Base-by-base conservation (phyloP, 2,329 filamentous ascomycete genomes). In the Paecilomyces formosus region DNA sequence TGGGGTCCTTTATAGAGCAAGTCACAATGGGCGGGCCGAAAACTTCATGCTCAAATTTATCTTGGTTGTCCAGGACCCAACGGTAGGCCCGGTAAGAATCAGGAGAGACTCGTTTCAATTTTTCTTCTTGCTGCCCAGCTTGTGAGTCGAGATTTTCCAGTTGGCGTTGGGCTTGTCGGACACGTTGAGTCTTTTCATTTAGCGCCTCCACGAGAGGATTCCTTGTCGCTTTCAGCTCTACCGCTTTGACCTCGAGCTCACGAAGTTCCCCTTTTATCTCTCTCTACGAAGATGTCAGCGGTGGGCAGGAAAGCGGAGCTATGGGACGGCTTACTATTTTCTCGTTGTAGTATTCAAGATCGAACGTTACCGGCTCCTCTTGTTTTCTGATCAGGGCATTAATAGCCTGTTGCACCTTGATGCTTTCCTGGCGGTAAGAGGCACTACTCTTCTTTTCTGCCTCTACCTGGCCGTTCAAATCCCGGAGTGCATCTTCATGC, bases 1-100 rank as follows among this genome's bases (percentile, higher is more conserved):
- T 81, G 35, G 85, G 80, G 64, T 96, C 85, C 64, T 87, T 92
- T 56, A 96, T 78, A 0, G 88, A 89, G 73, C 92, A 96, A 59
- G 83, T 88, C 31, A 96, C 78, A 67, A 94, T 84, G 0, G 92
- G 86, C 5, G 92, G 92, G 0, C 89, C 91, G 68, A 88, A 91
- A 3, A 97, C 86, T 59, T 88, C 82, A 63, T 88, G 85, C 67
- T 89, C 83, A 63, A 97, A 94, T 54, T 82, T 73, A 57, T 81
- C 70, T 60, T 81, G 82, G 69, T 99, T 85, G 2, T 85, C 72
- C 68, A 90, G 82, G 55, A 97, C 81, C 92, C 93, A 99, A 50
- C 86, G 80, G 86, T 90, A 96, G 1, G 87, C 91, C 63, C 70
- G 78, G 11, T 82, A 82, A 2, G 88, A 85, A 58, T 97, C 89